Conservation (phyloP, 1,284 basidiomycete genomes). For the Moesziomyces parantarcticus region DNA sequence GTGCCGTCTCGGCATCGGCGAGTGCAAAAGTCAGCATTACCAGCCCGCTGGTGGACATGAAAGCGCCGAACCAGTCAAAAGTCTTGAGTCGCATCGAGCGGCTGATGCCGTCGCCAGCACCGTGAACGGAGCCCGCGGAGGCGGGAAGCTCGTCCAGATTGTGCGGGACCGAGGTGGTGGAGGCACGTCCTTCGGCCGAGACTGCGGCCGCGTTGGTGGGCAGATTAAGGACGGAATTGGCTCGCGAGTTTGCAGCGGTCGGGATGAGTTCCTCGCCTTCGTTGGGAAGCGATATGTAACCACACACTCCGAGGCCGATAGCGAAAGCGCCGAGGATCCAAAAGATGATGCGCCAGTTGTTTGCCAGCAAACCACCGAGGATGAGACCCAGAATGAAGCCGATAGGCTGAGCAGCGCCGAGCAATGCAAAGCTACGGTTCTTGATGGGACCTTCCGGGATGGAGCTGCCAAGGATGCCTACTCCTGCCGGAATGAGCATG, state of each 20-base stretch:
- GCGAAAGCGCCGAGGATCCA: constrained; percentile 74
- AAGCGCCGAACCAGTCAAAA: constrained; percentile 84
- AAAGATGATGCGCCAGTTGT: constrained; percentile 75
- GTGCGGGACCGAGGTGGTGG: constrained; percentile 1
- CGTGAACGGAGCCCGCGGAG: not conserved
- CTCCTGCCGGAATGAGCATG: constrained; percentile 44
- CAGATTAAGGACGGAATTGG: constrained; percentile 15
- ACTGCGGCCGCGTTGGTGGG: constrained; percentile 2
- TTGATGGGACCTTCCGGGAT: constrained; percentile 66
- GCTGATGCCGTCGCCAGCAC: not conserved
- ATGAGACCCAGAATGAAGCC: constrained; percentile 74
- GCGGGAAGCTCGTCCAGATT: constrained; percentile 5
- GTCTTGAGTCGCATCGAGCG: constrained; percentile 38
- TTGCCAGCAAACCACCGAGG: constrained; percentile 76
- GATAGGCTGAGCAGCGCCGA: constrained; percentile 78
- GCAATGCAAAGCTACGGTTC: constrained; percentile 62
- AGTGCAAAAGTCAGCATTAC: constrained; percentile 83
- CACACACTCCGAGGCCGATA: constrained; percentile 72
- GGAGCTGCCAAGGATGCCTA: constrained; percentile 64
- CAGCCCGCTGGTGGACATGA: constrained; percentile 79
- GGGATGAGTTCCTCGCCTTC: constrained; percentile 46
- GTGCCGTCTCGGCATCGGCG: constrained; percentile 78
- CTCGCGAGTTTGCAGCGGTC: constrained; percentile 5
- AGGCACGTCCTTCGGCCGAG: constrained; percentile 6
- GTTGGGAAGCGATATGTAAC: constrained; percentile 69